Conservation (phyloP, 257 asterid genomes). For the Nicotiana obtusifolia region DNA sequence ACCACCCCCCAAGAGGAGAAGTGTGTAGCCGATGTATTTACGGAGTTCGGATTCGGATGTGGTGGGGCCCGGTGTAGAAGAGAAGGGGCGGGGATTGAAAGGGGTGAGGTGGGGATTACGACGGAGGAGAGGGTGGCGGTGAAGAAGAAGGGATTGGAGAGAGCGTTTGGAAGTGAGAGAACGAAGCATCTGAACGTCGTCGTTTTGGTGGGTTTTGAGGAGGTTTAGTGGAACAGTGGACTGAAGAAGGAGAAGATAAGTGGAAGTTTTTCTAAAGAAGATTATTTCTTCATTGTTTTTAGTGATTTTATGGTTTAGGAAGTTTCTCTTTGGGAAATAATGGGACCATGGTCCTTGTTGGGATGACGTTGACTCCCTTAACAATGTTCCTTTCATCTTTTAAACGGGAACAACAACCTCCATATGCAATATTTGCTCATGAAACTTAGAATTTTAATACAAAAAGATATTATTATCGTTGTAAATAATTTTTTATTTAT, state of each 20-base stretch:
- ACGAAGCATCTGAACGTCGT: conserved; percentile 47
- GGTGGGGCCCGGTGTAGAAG: conserved; percentile 33
- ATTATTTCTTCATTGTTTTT: not conserved
- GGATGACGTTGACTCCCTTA: not conserved
- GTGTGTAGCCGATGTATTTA: conserved; percentile 70
- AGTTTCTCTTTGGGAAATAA: not conserved
- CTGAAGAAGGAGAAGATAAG: not conserved
- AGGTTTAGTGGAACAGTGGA: conserved; percentile 11
- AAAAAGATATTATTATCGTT: too few species aligned
- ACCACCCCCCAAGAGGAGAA: conserved; percentile 76
- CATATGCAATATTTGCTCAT: too few species aligned
- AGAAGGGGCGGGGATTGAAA: conserved; percentile 16
- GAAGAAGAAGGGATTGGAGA: conserved; percentile 30
- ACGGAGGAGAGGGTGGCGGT: not conserved
- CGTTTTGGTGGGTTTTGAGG: conserved; percentile 14
- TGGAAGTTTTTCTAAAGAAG: not conserved
- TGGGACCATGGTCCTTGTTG: not conserved
- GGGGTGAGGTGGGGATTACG: conserved; percentile 21
- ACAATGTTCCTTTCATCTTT: not conserved
- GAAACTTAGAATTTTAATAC: too few species aligned
- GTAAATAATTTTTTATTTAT: too few species aligned
- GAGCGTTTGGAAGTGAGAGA: conserved; percentile 42
- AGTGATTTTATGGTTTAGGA: not conserved
- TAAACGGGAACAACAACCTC: too few species aligned
- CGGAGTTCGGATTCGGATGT: conserved; percentile 74